Percentiles rank a stretch among this genome's conserved stretches.
These are phyloP conservation scores for Suillus tomentosus DNA, from an alignment of 768 basidiomycete genomes.

Conservation along the genomic window DNA sequence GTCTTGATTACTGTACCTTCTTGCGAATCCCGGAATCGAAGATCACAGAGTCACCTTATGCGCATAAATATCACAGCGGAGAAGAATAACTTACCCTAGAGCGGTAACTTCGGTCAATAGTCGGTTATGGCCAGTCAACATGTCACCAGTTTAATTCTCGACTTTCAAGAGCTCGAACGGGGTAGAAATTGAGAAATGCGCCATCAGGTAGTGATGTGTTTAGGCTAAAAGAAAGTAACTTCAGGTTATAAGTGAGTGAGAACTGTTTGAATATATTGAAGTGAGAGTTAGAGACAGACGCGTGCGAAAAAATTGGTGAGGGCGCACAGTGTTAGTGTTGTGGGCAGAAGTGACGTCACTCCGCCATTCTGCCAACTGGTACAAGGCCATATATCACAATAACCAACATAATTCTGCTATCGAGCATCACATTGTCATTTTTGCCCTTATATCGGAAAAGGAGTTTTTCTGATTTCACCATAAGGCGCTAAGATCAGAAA, in stretches of 20 bases:
- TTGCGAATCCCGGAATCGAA: not conserved
- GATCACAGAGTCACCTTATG: not conserved
- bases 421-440: too few species aligned
- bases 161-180: not conserved
- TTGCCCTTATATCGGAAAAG: too few species aligned
- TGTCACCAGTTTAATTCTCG: not conserved
- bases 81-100: not conserved
- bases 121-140: not conserved
- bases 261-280: not conserved
- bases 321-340: too few species aligned
- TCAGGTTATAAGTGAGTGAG: not conserved
- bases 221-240: not conserved
- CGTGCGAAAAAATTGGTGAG: not conserved
- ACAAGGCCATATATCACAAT: too few species aligned
- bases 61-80: not conserved
- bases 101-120: not conserved
- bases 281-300: not conserved
- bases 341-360: too few species aligned
- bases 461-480: too few species aligned
- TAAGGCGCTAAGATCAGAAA: too few species aligned
- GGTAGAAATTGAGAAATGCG: not conserved
- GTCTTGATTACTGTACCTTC: not conserved
- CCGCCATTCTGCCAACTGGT: too few species aligned
- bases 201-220: not conserved
- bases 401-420: too few species aligned